Evolutionary conservation across 2,329 filamentous ascomycete genomes (phyloP), one percentile per base, ranked within the genome.

Genomic region (Paracoccidioides brasiliensis): DNA sequence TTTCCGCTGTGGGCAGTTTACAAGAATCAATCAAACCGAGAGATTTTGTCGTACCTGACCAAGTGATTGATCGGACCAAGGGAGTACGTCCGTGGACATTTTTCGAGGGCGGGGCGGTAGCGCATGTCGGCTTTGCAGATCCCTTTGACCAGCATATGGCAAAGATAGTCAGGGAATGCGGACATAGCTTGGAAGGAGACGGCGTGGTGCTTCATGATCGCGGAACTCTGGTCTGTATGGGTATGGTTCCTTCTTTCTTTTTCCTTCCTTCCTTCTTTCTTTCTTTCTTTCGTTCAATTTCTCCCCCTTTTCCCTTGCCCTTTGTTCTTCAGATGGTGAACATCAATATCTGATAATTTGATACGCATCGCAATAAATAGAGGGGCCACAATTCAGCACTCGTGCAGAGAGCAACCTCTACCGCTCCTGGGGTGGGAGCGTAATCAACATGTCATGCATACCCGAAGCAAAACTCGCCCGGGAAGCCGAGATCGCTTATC

Each of bases 381-480:
- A 98, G 80, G 93, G 93, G n/a, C 93, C 93, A 22, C 90, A 95
- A 66, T 98, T 98, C 79, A 93, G 86, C 59, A 97, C 93, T 15
- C 89, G 93, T 59, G 91, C 93, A 57, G 93, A 98, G 75, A 93
- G 87, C 56, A 84, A 95, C 73, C 82, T 98, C 76, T 98, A 98
- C 79, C 88, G 93, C 63, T 79, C 82, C 58, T 96, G 90, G 88
- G 91, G 91, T 64, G 91, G 90, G 63, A 86, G 82, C 61, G 88
- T 97, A 54, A 97, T 98, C 78, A 97, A 97, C 80, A 98, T 98
- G 93, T 95, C 88, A 46, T 86, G 85, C 12, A 80, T 98, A 14
- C 93, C 93, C 22, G 93, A 98, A 75, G 87, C 91, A 52, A 98
- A 98, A 78, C 83, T 98, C 22, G 93, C 93, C 8, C 84, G 88